Conservation (phyloP, 441 rosid species). For the Populus trichocarpa region DNA sequence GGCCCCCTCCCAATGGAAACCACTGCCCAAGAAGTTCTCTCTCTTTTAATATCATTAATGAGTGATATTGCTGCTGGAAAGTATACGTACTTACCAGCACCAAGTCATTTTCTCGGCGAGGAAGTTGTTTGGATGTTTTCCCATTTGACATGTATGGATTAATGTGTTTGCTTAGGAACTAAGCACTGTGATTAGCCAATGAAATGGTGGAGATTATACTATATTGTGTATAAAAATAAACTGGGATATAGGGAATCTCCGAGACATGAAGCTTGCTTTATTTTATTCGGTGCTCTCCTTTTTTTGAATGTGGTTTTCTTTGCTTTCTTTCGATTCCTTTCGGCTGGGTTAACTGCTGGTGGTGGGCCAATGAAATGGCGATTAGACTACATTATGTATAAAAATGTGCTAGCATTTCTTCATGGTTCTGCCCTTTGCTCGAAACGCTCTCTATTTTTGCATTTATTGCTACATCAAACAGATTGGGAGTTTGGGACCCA, state of each 20-base stretch:
- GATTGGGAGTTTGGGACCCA: too few relatives aligned
- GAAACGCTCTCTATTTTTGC: too few relatives aligned
- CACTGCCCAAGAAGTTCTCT: background rate
- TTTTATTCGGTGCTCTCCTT: constrained; percentile 17
- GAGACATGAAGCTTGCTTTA: constrained; percentile 12
- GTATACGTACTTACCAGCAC: background rate
- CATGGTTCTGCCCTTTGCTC: too few relatives aligned
- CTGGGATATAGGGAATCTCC: background rate
- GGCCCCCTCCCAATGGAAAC: background rate
- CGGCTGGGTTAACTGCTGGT: background rate
- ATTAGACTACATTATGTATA: background rate
- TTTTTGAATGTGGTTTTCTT: constrained; percentile 18
- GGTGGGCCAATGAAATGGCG: background rate
- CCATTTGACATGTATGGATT: background rate
- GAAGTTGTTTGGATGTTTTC: background rate
- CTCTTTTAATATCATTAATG: too few relatives aligned
- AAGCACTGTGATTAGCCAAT: constrained; percentile 47
- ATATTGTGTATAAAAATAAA: background rate
- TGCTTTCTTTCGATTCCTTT: constrained; percentile 19
- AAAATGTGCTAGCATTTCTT: too few relatives aligned
- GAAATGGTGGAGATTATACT: constrained; percentile 11
- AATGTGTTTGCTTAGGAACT: constrained; percentile 25
- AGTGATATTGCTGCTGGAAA: background rate
- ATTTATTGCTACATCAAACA: too few relatives aligned
- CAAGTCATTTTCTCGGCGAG: background rate